Base-by-base conservation (phyloP, 2,329 filamentous ascomycete genomes). In the Pyrenophora seminiperda region DNA sequence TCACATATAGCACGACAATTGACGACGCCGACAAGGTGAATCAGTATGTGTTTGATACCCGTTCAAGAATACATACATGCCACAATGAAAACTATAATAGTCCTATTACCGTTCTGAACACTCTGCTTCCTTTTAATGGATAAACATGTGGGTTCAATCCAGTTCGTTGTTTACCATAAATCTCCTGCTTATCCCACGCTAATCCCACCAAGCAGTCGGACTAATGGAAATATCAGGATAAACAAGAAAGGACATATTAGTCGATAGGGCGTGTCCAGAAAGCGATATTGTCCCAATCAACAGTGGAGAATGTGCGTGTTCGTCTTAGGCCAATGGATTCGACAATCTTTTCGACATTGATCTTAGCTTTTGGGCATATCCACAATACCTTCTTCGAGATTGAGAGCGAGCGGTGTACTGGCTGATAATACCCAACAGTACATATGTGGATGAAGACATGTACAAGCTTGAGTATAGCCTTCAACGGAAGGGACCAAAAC, bases 381-480 rank as follows among this genome's bases (percentile, higher is more conserved):
- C 58, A 62, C 62, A 61, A 49, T 59, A 62, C 63, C 57, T 67
- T 64, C 57, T 66, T 54, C 56, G 62, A 69, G 62, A 69, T 68
- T 47, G 61, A 59, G 41, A 68, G 65, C 58, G 58, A 68, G 58
- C 45, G 59, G 57, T 47, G 59, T 47, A 38, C 50, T 57, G 59
- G 61, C 56, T 57, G 59, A 56, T 45, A 46, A 68, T 65, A 70
- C 61, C 66, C 67, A 68, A 66, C 53, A 39, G 33, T 57, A 57
- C 46, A 43, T 62, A 63, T 62, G 55, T 54, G 55, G 45, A 42
- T 50, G 50, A 58, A 30, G 47, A 38, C 56, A 63, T 57, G 34
- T 54, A 56, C 31, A 32, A 45, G 17, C 37, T 24, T 40, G 38
- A 47, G 47, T 32, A 43, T 37, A 32, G 27, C 37, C 30, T 48